Base-by-base conservation (phyloP, 2,329 filamentous ascomycete species). In the Ophiostoma ips region DNA sequence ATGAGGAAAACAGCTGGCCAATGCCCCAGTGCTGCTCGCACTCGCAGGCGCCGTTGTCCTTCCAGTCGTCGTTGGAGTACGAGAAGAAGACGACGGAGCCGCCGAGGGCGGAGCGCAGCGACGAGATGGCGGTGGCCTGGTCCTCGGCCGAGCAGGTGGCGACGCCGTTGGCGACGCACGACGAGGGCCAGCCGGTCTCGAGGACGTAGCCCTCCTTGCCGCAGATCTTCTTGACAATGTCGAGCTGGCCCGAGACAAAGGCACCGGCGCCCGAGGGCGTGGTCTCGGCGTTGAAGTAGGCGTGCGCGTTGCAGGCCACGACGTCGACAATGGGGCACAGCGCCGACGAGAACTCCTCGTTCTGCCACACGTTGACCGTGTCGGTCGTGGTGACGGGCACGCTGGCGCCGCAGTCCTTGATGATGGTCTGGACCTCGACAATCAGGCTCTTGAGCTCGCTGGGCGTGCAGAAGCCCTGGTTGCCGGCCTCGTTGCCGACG, bases 401-500 rank as follows among this genome's bases (percentile, higher is more conserved):
- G 30, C 65, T 73, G 80, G 87, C 95, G 58, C 82, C 83, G 54
- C 76, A 75, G 52, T 59, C 58, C 56, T 63, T 57, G 73, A 90
- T 82, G 61, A 76, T 66, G 51, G 67, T 53, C 71, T 82, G 83
- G 72, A 79, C 76, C 55, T 76, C 70, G 57, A 63, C 63, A 68
- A 96, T 83, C 67, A 94, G 87, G 40, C 63, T 59, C 54, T 75
- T 79, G 50, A 96, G 83, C 60, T 83, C 69, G 31, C 60, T 48
- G 34, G 82, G 76, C 50, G 74, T 68, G 70, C 75, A 79, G 75
- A 75, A 81, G 55, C 76, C 75, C 70, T 84, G 80, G 73, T 86
- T 84, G 65, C 95, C 70, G 58, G 84, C 82, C 76, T 96, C 90
- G 75, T 96, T 96, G 68, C 87, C 89, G 57, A 94, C 77, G 31